Evolutionary conservation across 1,284 basidiomycete species (phyloP).

Genomic region (Anthracocystis panici-leucophaei): DNA sequence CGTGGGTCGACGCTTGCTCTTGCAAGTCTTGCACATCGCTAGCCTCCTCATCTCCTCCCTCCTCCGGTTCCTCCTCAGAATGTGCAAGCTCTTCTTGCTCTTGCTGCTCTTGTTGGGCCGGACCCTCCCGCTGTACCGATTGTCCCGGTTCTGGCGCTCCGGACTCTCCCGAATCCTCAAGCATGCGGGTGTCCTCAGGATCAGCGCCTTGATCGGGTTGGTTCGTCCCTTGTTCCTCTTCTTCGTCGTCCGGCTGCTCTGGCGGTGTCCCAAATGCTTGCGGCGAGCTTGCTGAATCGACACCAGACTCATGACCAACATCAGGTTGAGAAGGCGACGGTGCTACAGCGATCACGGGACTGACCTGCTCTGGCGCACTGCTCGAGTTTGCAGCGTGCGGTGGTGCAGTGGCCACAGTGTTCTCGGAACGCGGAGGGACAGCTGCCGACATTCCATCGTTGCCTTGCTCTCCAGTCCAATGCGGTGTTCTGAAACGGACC

Average conservation of each 20-base stretch:
- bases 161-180: neutral
- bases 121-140: too few relatives aligned
- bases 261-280: slow-evolving; percentile 34
- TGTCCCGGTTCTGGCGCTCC: neutral
- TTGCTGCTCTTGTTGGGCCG: neutral
- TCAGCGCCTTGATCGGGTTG: neutral
- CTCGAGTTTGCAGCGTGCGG: neutral
- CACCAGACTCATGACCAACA: neutral
- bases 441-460: neutral
- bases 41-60: too few relatives aligned
- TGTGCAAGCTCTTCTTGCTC: neutral
- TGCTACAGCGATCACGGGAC: neutral
- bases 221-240: neutral
- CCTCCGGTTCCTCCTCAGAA: neutral
- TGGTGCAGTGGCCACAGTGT: neutral
- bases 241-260: slow-evolving; percentile 13
- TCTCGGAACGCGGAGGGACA: neutral
- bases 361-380: neutral
- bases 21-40: neutral
- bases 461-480: neutral
- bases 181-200: neutral
- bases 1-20: neutral
- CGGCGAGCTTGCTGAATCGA: slow-evolving; percentile 19
- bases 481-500: neutral
- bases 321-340: neutral